Evolutionary conservation across 371 early-diverging fungal species (phyloP), one percentile per base, ranked within the genome.

Genomic region (Actinomortierella wolfii): DNA sequence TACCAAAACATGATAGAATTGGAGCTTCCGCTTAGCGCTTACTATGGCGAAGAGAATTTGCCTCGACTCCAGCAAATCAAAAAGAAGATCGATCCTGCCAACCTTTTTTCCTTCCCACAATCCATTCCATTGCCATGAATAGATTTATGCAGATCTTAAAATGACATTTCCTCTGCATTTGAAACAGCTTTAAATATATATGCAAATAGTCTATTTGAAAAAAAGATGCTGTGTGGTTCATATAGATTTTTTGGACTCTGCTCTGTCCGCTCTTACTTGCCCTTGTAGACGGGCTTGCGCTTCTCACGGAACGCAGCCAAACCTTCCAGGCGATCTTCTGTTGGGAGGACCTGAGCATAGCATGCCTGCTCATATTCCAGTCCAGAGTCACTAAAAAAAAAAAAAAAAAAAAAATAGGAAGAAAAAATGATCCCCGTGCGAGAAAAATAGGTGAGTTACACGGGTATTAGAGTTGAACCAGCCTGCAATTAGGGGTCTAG

Each of bases 291-390:
- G 0, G 96, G 95, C 57, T 78, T 79, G 50, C 95, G 83, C 85
- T 96, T 94, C 69, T 91, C 92, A 43, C 79, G 83, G 79, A 91
- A 92, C 0, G 93, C 91, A 23, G 76, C 74, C 25, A 90, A 76
- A 52, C 96, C 98, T 79, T 98, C 98, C 58, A 96, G 61, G 47
- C 97, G 81, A 79, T 98, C 98, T 67, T 96, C 86, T 1, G 98
- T 96, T 1, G 93, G 96, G 61, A 98, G 91, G 17, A 97, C 88
- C 61, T 93, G 93, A 1, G 92, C 94, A 70, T 98, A 98, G 76
- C 96, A 97, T n/a, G 89, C 81, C 76, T 97, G 92, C 76, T 98
- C 98, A 46, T 96, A 81, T 29, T 92, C 92, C 58, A 98, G 79
- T 0, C 96, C 97, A 26, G 92, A 86, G 40, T 89, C 85, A 53